Percentiles rank a stretch among this genome's conserved stretches.
Evolutionary conservation across 306 rosid species (phyloP).

Genomic region (Cucumis melo): DNA sequence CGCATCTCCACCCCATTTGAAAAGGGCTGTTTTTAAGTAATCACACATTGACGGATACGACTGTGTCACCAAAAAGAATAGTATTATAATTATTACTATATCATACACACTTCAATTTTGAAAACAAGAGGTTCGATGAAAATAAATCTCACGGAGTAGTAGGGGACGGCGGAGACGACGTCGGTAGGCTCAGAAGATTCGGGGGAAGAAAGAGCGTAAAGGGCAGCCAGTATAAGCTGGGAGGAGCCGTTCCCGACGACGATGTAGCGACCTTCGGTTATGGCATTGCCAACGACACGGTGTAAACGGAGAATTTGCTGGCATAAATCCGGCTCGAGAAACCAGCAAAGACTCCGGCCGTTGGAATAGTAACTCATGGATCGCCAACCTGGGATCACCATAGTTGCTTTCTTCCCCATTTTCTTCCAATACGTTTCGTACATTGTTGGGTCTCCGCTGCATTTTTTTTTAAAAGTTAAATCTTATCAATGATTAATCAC

Average conservation of each 20-base stretch:
- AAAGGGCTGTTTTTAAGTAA: constrained; percentile 60
- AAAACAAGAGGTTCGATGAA: background rate
- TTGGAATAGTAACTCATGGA: constrained; percentile 65
- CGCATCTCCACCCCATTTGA: constrained; percentile 80
- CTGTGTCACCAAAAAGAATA: no score
- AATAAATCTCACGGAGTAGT: constrained; percentile 51
- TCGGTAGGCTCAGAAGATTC: constrained; percentile 33
- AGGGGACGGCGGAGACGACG: constrained; percentile 63
- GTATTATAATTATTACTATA: no score
- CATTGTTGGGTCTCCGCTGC: constrained; percentile 81
- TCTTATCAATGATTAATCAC: no score
- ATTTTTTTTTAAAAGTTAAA: no score
- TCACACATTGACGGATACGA: constrained; percentile 59
- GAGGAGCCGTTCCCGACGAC: constrained; percentile 96
- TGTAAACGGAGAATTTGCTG: constrained; percentile 57
- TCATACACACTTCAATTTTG: background rate
- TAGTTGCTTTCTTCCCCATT: constrained; percentile 47
- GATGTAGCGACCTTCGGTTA: constrained; percentile 47
- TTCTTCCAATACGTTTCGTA: constrained; percentile 52
- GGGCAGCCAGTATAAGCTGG: constrained; percentile 68
- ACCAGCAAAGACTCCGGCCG: constrained; percentile 54
- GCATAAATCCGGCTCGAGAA: constrained; percentile 50
- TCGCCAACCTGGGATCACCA: constrained; percentile 63
- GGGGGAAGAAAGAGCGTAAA: constrained; percentile 53
- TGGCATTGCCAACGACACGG: constrained; percentile 57